Conservation (phyloP, 2,329 filamentous ascomycete genomes). For the Magnaporthiopsis incrustans region DNA sequence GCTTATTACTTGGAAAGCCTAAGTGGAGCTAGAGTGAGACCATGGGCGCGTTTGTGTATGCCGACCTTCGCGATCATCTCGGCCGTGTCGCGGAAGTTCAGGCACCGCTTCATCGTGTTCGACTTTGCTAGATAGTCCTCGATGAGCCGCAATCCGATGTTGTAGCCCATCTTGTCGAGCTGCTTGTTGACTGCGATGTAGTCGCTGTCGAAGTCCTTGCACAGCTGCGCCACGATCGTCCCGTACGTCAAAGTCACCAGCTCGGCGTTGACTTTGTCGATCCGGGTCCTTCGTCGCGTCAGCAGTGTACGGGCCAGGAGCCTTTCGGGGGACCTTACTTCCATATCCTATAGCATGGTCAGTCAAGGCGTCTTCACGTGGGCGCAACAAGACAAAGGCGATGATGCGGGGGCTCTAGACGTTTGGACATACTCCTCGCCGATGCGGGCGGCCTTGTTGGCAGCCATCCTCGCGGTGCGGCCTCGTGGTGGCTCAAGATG, state of each 20-base stretch:
- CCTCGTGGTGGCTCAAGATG: background rate
- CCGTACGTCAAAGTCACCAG: conserved; percentile 96
- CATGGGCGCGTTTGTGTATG: background rate
- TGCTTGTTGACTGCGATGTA: conserved; percentile 96
- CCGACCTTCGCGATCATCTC: conserved; percentile 85
- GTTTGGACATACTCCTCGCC: conserved; percentile 49
- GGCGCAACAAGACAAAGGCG: background rate
- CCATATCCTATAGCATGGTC: conserved; percentile 60
- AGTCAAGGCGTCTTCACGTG: conserved; percentile 20
- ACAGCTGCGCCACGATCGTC: conserved; percentile 92
- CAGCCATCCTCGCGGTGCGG: conserved; percentile 36
- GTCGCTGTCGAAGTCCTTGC: conserved; percentile 91
- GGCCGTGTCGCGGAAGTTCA: conserved; percentile 90
- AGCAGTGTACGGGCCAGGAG: background rate
- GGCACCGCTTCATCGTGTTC: conserved; percentile 78
- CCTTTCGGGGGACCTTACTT: conserved; percentile 57
- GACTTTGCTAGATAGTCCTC: conserved; percentile 97
- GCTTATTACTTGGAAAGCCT: background rate
- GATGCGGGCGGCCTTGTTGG: conserved; percentile 52
- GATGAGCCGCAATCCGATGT: conserved; percentile 90
- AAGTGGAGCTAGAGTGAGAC: background rate
- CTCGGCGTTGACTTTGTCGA: conserved; percentile 97
- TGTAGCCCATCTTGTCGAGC: conserved; percentile 98
- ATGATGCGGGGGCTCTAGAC: conserved; percentile 1
- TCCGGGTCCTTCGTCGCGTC: conserved; percentile 61